Evolutionary conservation across 2,329 filamentous ascomycete species (phyloP), one percentile per base, ranked within the genome.

Genomic region (Colletotrichum sp.): DNA sequence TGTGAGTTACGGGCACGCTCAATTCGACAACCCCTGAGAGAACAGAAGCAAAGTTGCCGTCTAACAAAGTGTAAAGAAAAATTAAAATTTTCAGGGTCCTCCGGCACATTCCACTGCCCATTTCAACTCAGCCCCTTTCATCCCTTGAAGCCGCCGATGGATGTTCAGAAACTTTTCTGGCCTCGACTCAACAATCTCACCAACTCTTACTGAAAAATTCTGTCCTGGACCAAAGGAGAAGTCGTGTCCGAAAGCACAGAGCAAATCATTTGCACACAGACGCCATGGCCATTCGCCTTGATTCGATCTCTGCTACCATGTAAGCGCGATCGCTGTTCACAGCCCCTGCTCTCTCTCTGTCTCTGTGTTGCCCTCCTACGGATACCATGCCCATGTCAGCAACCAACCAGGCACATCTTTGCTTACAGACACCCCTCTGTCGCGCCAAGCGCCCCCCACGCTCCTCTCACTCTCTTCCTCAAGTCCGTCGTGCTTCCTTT

Each of bases 241-340:
- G 24, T 48, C 3, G 52, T 55, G 68, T 71, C 72, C 72, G 68
- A 24, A 34, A 52, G 72, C 61, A 60, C 68, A 74, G 66, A 71
- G 67, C 66, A 70, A 21, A 34, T 74, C 38, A 66, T 66, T 70
- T 66, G 61, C 72, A 74, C 67, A 71, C 56, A 74, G 68, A 66
- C 71, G 68, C 52, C 36, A 28, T 66, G 15, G 43, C 43, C 43
- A 13, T 52, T 61, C 30, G 55, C 24, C 30, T 32, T 75, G 72
- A 62, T 62, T 75, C 68, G 67, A 75, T 66, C 61, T 75, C 55
- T 56, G 48, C 68, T 36, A 24, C 55, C 61, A 24, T 55, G 68
- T 71, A 71, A 52, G 52, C 61, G 71, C 71, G 71, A 74, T 74
- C 71, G 60, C 60, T 69, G 36, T 24, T 43, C 48, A 48, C 66